These are phyloP conservation scores for Xylariomycetidae sp. DNA, from an alignment of 2,329 filamentous ascomycete genomes.

Conservation along the genomic window DNA sequence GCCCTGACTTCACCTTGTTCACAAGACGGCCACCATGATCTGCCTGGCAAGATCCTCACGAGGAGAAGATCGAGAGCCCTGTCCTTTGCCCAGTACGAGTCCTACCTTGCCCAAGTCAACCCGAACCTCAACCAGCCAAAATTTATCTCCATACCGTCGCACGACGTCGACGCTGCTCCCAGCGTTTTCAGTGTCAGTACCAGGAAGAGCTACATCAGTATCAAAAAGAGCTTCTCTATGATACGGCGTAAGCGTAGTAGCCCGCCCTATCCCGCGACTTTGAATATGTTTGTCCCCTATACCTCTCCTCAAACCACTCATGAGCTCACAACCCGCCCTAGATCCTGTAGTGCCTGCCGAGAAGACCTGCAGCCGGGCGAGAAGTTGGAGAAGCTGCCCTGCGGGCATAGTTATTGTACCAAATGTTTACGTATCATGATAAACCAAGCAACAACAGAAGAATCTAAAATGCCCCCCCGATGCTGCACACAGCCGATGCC, in stretches of 20 bases:
- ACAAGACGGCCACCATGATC: slow-evolving; percentile 23
- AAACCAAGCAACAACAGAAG: slow-evolving; percentile 49
- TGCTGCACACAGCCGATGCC: slow-evolving; percentile 56
- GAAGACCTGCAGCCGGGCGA: slow-evolving; percentile 43
- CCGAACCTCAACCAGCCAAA: slow-evolving; percentile 39
- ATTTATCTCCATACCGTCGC: slow-evolving; percentile 29
- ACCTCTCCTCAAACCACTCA: not conserved
- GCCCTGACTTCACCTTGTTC: slow-evolving; percentile 40
- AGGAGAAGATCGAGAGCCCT: slow-evolving; percentile 34
- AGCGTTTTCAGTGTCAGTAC: slow-evolving; percentile 42
- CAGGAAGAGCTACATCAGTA: slow-evolving; percentile 38
- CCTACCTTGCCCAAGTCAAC: slow-evolving; percentile 42
- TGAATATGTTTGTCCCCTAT: slow-evolving; percentile 20
- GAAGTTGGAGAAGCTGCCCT: slow-evolving; percentile 46
- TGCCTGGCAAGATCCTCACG: slow-evolving; percentile 18
- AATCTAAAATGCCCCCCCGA: slow-evolving; percentile 58
- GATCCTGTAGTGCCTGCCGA: slow-evolving; percentile 54
- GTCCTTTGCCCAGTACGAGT: slow-evolving; percentile 48
- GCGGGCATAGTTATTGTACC: slow-evolving; percentile 55
- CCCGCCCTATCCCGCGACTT: slow-evolving; percentile 24
- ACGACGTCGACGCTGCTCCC: slow-evolving; percentile 27
- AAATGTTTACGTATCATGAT: slow-evolving; percentile 51
- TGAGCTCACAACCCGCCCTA: slow-evolving; percentile 22
- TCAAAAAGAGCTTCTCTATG: slow-evolving; percentile 41
- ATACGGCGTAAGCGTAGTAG: slow-evolving; percentile 39